phyloP scores from a whole-genome alignment of 768 basidiomycete genomes.

The Russula vinacea region DNA sequence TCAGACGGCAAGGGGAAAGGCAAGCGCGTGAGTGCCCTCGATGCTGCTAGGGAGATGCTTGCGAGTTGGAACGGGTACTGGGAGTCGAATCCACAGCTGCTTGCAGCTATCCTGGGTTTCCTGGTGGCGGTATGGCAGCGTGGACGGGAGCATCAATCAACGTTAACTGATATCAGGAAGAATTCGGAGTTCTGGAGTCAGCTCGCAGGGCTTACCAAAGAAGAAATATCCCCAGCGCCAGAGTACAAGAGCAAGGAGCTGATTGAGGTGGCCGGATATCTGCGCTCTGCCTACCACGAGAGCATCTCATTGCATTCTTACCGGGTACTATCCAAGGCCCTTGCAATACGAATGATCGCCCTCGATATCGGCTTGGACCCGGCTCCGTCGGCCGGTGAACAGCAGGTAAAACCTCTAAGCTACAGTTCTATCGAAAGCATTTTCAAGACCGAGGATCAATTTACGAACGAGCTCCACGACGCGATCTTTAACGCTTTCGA shows the following conservation, averaged over 20 bases:
- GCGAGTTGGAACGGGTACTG: constrained; percentile 70
- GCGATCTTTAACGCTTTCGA: constrained; percentile 70
- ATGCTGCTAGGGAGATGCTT: constrained; percentile 63
- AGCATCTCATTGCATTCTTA: constrained; percentile 63
- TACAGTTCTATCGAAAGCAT: constrained; percentile 53
- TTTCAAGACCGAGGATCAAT: constrained; percentile 60
- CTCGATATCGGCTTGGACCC: constrained; percentile 68
- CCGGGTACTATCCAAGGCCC: constrained; percentile 66
- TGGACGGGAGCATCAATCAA: constrained; percentile 63
- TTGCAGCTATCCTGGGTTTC: constrained; percentile 73
- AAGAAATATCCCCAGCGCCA: constrained; percentile 73
- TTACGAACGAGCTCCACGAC: constrained; percentile 64
- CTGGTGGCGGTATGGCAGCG: constrained; percentile 78
- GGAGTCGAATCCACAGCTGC: constrained; percentile 71
- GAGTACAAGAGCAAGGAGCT: constrained; percentile 58
- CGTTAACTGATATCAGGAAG: constrained; percentile 54
- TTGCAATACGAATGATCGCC: constrained; percentile 69
- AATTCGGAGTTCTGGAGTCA: constrained; percentile 67
- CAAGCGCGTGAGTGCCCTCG: constrained; percentile 55
- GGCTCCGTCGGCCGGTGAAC: constrained; percentile 34
- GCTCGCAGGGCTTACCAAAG: constrained; percentile 58
- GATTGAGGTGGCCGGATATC: constrained; percentile 46
- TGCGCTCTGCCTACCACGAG: constrained; percentile 56
- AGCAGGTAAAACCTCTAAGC: constrained; percentile 53
- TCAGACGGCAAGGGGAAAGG: constrained; percentile 34